Conservation (phyloP, 345 rosid genomes). For the Punica granatum region DNA sequence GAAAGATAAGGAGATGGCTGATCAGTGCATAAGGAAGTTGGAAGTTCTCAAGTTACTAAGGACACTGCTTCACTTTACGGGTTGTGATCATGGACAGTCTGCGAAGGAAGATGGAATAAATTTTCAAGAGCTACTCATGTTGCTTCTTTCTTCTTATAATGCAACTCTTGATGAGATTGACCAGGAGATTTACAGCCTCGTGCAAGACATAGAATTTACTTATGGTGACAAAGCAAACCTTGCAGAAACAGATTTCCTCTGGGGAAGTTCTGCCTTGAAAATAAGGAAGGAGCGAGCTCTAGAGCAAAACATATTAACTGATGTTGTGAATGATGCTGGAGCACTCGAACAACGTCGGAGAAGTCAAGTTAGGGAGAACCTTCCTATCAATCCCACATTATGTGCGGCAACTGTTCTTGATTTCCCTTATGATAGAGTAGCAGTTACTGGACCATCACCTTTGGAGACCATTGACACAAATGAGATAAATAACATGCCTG, state of each 20-base stretch:
- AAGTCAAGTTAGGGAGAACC: slow-evolving; percentile 68
- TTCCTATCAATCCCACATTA: slow-evolving; percentile 63
- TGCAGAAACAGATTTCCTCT: slow-evolving; percentile 50
- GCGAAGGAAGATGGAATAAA: slow-evolving; percentile 48
- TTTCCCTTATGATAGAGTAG: slow-evolving; percentile 61
- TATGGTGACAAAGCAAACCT: slow-evolving; percentile 27
- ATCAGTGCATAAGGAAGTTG: slow-evolving; percentile 29
- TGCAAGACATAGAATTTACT: slow-evolving; percentile 51
- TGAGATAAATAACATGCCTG: slow-evolving; percentile 3
- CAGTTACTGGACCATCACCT: slow-evolving; percentile 15
- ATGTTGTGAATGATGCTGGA: slow-evolving; percentile 27
- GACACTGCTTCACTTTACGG: slow-evolving; percentile 34
- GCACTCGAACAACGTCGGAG: slow-evolving; percentile 39
- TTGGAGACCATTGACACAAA: slow-evolving; percentile 5
- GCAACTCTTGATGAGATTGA: slow-evolving; percentile 72
- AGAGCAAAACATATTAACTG: slow-evolving; percentile 32
- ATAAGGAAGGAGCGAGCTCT: slow-evolving; percentile 41
- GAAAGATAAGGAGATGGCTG: slow-evolving; percentile 23
- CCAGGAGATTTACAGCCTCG: slow-evolving; percentile 55
- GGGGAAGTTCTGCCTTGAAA: slow-evolving; percentile 71
- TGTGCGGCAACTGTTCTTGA: slow-evolving; percentile 59
- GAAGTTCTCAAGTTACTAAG: slow-evolving; percentile 71
- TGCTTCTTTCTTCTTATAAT: slow-evolving; percentile 84
- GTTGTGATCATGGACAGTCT: slow-evolving; percentile 18
- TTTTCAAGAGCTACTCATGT: slow-evolving; percentile 50